Evolutionary conservation across 805 yeast species (phyloP).

Genomic region (Ogataea paradorogensis): DNA sequence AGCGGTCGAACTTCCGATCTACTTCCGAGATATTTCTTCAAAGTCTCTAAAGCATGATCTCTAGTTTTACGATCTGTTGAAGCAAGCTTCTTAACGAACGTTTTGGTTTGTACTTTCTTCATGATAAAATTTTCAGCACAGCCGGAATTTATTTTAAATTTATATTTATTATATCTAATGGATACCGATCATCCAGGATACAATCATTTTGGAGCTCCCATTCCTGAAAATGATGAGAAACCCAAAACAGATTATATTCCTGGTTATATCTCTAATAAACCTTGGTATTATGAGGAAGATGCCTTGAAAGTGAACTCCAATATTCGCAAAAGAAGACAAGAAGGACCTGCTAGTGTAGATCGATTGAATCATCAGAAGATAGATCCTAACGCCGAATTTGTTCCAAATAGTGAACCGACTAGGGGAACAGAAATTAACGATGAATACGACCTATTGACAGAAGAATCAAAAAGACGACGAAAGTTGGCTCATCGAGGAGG

Average conservation of each 20-base stretch:
- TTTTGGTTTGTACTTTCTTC: slow-evolving; percentile 35
- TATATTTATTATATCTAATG: slow-evolving; percentile 1
- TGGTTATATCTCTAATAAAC: slow-evolving; percentile 37
- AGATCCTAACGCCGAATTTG: slow-evolving; percentile 40
- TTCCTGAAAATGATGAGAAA: slow-evolving; percentile 26
- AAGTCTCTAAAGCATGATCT: slow-evolving; percentile 65
- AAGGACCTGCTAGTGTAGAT: slow-evolving; percentile 34
- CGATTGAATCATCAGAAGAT: slow-evolving; percentile 57
- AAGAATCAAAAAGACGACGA: slow-evolving; percentile 7
- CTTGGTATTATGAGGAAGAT: slow-evolving; percentile 37
- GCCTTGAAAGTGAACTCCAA: slow-evolving; percentile 28
- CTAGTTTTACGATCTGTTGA: slow-evolving; percentile 77
- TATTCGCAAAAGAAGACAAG: slow-evolving; percentile 26
- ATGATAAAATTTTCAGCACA: slow-evolving; percentile 13
- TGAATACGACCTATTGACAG: slow-evolving; percentile 29
- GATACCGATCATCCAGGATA: slow-evolving; percentile 12
- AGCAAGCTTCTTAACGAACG: slow-evolving; percentile 78
- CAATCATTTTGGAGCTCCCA: slow-evolving; percentile 7
- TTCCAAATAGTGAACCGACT: slow-evolving; percentile 47
- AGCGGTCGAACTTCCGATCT: slow-evolving; percentile 42
- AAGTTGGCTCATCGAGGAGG: slow-evolving; percentile 4
- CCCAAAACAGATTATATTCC: slow-evolving; percentile 41
- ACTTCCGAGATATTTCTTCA: slow-evolving; percentile 54
- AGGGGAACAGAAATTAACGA: slow-evolving; percentile 58
- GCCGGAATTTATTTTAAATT: slow-evolving; percentile 2